phyloP scores from a whole-genome alignment of 345 rosid genomes.

The Eucalyptus melliodora region DNA sequence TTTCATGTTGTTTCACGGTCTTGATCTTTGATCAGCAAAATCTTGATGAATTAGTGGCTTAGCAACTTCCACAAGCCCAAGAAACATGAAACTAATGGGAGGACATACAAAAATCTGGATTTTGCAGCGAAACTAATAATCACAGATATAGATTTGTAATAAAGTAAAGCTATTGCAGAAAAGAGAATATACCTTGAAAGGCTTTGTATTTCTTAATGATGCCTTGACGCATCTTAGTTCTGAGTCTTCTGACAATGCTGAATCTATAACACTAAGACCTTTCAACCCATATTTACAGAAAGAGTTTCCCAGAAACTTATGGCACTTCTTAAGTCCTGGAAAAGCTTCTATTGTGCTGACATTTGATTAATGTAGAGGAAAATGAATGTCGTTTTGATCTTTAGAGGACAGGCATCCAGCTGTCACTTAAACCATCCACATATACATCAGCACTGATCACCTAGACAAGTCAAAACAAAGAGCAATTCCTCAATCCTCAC shows the following conservation, averaged over 20 bases:
- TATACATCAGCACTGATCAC: not conserved
- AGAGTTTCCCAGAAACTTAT: not conserved
- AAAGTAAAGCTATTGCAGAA: not conserved
- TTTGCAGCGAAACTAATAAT: not conserved
- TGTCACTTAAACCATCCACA: not conserved
- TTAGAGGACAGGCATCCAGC: not conserved
- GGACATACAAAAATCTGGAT: not conserved
- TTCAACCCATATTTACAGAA: not conserved
- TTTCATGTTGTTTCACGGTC: not conserved
- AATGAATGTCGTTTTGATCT: not conserved
- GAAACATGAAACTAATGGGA: not conserved
- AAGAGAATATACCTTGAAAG: not conserved
- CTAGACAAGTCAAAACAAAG: conserved; percentile 13
- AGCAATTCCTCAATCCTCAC: conserved; percentile 12
- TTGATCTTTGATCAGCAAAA: not conserved
- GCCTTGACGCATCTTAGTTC: not conserved
- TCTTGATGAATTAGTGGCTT: not conserved
- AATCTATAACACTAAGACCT: not conserved
- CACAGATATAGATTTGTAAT: not conserved
- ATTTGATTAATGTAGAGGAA: not conserved
- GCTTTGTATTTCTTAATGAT: not conserved
- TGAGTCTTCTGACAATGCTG: not conserved
- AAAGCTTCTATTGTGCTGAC: not conserved
- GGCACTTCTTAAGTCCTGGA: not conserved
- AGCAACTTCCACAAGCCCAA: not conserved